These are phyloP conservation scores for Thermomucor indicae-seudaticae DNA, from an alignment of 371 early-diverging fungal species.

Conservation along the genomic window DNA sequence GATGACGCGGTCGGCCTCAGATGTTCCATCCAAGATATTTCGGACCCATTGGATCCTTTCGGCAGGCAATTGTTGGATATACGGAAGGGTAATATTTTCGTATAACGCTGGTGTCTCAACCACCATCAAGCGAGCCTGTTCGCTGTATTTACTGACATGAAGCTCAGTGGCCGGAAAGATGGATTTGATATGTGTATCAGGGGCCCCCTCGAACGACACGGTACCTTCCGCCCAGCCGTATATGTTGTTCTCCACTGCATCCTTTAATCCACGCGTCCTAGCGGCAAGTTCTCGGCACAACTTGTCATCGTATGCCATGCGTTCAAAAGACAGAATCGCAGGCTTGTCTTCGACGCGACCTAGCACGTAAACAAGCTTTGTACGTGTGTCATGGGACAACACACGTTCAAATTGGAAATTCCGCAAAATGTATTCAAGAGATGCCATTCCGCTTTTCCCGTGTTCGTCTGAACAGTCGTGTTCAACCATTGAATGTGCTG, in stretches of 20 bases:
- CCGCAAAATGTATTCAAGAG: neutral
- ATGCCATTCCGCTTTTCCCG: no score
- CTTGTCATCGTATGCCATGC: constrained; percentile 41
- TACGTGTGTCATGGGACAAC: constrained; percentile 35
- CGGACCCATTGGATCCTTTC: constrained; percentile 74
- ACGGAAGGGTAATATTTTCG: constrained; percentile 46
- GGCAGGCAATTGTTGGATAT: constrained; percentile 58
- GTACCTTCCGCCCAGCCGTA: constrained; percentile 55
- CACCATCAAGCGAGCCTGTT: constrained; percentile 53
- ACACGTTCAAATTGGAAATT: constrained; percentile 32
- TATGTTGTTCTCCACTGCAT: constrained; percentile 54
- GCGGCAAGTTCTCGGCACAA: constrained; percentile 26
- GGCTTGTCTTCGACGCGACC: constrained; percentile 24
- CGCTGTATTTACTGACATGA: constrained; percentile 73
- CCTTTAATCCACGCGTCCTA: constrained; percentile 18
- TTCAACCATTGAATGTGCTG: neutral
- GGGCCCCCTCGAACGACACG: constrained; percentile 19
- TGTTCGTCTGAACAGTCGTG: neutral
- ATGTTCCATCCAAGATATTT: constrained; percentile 67
- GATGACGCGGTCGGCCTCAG: constrained; percentile 64
- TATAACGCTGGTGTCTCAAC: constrained; percentile 57
- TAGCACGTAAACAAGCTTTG: constrained; percentile 29
- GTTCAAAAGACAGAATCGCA: constrained; percentile 48
- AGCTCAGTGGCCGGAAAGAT: constrained; percentile 65
- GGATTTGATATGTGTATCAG: constrained; percentile 53